These are phyloP conservation scores for Alternaria sp. DNA, from an alignment of 2,329 filamentous ascomycete species.

Conservation along the genomic window DNA sequence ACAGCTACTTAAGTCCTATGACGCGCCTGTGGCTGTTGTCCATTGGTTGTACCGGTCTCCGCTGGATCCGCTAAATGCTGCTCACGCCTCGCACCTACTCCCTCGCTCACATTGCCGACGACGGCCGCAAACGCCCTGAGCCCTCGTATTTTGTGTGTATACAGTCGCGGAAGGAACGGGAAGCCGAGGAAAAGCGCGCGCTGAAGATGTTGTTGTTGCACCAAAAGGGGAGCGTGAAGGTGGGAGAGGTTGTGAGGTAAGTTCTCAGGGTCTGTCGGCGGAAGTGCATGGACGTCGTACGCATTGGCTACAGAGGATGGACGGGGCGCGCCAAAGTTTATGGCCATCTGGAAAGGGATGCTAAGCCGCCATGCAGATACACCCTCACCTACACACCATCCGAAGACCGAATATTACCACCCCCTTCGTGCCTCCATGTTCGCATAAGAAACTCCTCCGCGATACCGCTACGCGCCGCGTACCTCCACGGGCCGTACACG, in stretches of 20 bases:
- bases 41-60: conserved; percentile 30
- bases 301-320: neutral
- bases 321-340: neutral
- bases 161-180: conserved; percentile 45
- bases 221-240: conserved; percentile 89
- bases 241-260: conserved; percentile 86
- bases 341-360: neutral
- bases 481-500: conserved; percentile 94
- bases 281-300: conserved; percentile 2
- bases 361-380: conserved; percentile 57
- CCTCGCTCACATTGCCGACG: conserved; percentile 50
- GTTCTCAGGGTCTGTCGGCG: conserved; percentile 47
- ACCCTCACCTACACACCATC: conserved; percentile 92
- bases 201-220: conserved; percentile 83
- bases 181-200: conserved; percentile 42
- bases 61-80: conserved; percentile 49
- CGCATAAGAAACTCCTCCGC: conserved; percentile 92
- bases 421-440: conserved; percentile 80
- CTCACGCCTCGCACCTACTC: conserved; percentile 52
- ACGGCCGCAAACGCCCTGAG: conserved; percentile 35
- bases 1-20: conserved; percentile 21
- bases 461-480: conserved; percentile 90
- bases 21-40: conserved; percentile 22
- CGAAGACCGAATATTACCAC: conserved; percentile 86
- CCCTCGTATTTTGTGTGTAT: conserved; percentile 47